Percentiles rank a stretch among this genome's conserved stretches.
phyloP scores from a whole-genome alignment of 768 basidiomycete genomes.

The Tephrocybe sp. region DNA sequence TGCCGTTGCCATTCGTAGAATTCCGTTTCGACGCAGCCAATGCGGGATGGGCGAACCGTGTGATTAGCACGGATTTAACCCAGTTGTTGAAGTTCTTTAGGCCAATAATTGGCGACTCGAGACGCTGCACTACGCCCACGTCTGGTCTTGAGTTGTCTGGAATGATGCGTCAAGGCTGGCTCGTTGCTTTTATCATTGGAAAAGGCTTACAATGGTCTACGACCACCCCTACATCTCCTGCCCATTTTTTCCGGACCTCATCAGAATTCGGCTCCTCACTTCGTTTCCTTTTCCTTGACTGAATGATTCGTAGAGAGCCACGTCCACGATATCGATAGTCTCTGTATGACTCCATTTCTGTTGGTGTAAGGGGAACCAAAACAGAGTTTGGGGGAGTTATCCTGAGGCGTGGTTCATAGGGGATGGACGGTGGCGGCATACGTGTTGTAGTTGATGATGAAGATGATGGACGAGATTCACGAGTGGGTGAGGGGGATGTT shows the following conservation, averaged over 20 bases:
- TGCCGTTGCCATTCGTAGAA: conserved; percentile 19
- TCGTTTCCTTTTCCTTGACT: conserved; percentile 20
- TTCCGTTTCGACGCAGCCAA: conserved; percentile 38
- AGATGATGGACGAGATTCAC: conserved; percentile 34
- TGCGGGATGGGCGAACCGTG: conserved; percentile 78
- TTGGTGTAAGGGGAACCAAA: conserved; percentile 59
- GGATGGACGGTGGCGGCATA: conserved; percentile 31
- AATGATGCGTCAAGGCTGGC: background rate
- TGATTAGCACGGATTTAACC: conserved; percentile 97
- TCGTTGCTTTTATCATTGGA: conserved; percentile 1
- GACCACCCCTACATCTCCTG: conserved; percentile 71
- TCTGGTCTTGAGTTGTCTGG: conserved; percentile 93
- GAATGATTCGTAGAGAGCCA: conserved; percentile 47
- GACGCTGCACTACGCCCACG: conserved; percentile 80
- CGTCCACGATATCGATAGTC: conserved; percentile 54
- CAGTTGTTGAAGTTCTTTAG: conserved; percentile 99
- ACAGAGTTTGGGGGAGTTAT: conserved; percentile 60
- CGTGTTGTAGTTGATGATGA: conserved; percentile 29
- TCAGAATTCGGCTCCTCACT: conserved; percentile 35
- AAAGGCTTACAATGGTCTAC: conserved; percentile 71
- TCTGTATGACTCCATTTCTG: conserved; percentile 60
- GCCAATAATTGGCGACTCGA: conserved; percentile 92
- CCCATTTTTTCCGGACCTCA: conserved; percentile 45
- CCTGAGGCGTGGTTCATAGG: conserved; percentile 47
- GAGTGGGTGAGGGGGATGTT: conserved; percentile 22